Evolutionary conservation across 2,329 filamentous ascomycete species (phyloP).

Genomic region (Aspergillus pseudotamarii): DNA sequence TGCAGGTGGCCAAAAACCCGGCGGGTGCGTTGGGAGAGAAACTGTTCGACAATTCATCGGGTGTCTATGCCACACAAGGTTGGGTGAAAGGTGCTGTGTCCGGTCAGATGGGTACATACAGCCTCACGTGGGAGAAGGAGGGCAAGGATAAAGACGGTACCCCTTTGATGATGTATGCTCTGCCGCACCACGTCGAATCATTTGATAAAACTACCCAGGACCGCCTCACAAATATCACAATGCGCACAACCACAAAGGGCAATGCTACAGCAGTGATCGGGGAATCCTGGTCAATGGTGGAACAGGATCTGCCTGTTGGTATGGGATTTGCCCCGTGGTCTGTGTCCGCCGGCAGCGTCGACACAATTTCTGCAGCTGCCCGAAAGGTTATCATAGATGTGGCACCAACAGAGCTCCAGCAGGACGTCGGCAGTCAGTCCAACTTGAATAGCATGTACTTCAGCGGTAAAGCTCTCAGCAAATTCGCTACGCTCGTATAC

Average conservation of each 20-base stretch:
- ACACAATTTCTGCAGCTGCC: constrained; percentile 50
- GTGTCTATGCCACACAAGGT: constrained; percentile 70
- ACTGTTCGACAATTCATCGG: constrained; percentile 74
- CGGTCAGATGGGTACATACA: constrained; percentile 69
- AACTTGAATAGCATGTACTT: constrained; percentile 90
- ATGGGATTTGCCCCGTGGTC: constrained; percentile 83
- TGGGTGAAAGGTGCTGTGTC: constrained; percentile 63
- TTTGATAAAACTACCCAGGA: constrained; percentile 64
- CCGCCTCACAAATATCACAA: constrained; percentile 56
- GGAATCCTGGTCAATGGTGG: constrained; percentile 76
- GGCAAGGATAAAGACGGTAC: constrained; percentile 61
- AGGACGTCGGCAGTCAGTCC: constrained; percentile 73
- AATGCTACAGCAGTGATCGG: constrained; percentile 71
- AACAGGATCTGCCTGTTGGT: constrained; percentile 68
- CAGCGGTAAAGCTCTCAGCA: constrained; percentile 81
- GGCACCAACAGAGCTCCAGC: constrained; percentile 72
- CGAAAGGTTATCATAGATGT: constrained; percentile 62
- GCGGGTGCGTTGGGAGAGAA: constrained; percentile 60
- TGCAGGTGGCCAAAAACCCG: constrained; percentile 83
- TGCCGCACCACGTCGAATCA: constrained; percentile 82
- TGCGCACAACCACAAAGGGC: constrained; percentile 86
- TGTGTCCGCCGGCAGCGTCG: constrained; percentile 46
- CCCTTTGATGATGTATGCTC: constrained; percentile 76
- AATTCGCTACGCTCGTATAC: constrained; percentile 72
- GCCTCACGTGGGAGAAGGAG: constrained; percentile 70